Evolutionary conservation across 1,284 basidiomycete species (phyloP).

Genomic region (Phellinidium pouzarii): DNA sequence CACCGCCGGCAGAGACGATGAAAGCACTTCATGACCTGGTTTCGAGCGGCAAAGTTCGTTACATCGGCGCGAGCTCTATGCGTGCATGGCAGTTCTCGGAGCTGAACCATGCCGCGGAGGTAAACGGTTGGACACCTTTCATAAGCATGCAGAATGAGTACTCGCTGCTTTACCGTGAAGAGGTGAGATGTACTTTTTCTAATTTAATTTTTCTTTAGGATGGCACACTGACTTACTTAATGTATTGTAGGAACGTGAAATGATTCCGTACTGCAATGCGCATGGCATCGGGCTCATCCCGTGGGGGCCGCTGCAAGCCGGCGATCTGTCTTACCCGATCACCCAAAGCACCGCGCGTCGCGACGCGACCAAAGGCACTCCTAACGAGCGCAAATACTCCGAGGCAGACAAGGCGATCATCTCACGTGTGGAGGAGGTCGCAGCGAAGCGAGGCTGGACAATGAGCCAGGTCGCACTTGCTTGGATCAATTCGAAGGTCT

Average conservation of each 20-base stretch:
- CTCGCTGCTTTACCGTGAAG: slow-evolving; percentile 37
- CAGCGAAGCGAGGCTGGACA: slow-evolving; percentile 25
- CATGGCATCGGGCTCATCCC: slow-evolving; percentile 42
- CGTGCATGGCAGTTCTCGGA: slow-evolving; percentile 37
- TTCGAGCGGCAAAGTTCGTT: slow-evolving; percentile 36
- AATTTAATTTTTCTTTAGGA: slow-evolving; percentile 23
- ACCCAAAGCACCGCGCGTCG: slow-evolving; percentile 26
- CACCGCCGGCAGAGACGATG: slow-evolving; percentile 38
- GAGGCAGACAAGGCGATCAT: slow-evolving; percentile 27
- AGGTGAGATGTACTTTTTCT: slow-evolving; percentile 23
- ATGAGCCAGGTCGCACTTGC: slow-evolving; percentile 28
- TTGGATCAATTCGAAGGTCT: slow-evolving; percentile 25
- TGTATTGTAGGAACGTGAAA: slow-evolving; percentile 37
- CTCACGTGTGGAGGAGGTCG: slow-evolving; percentile 27
- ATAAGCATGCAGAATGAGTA: slow-evolving; percentile 37
- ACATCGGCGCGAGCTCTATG: slow-evolving; percentile 41
- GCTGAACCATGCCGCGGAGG: slow-evolving; percentile 34
- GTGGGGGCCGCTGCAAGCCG: slow-evolving; percentile 34
- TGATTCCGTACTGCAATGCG: slow-evolving; percentile 40
- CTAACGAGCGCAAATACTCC: slow-evolving; percentile 24
- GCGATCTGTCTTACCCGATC: slow-evolving; percentile 34
- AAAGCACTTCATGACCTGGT: slow-evolving; percentile 40
- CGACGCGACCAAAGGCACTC: slow-evolving; percentile 24
- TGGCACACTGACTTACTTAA: slow-evolving; percentile 23
- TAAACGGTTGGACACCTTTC: slow-evolving; percentile 33